These are phyloP conservation scores for Kwoniella dendrophila DNA, from an alignment of 768 basidiomycete species.

Conservation along the genomic window DNA sequence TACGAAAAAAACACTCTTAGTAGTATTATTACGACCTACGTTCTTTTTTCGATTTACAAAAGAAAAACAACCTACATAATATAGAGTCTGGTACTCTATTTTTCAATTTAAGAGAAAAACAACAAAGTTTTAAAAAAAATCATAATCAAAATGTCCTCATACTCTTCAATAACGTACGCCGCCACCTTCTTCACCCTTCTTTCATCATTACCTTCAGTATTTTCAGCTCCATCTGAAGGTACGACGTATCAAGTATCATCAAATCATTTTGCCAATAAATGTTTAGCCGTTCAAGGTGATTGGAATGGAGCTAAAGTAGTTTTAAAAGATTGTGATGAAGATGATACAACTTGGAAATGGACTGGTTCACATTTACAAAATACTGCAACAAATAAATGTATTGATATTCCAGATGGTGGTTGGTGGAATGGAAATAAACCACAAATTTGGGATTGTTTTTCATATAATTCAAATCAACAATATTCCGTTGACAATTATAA, in stretches of 20 bases:
- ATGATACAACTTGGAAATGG: conserved; percentile 39
- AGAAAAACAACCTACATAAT: too few relatives aligned
- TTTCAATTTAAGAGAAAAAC: not conserved
- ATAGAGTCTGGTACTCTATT: conserved; percentile 27
- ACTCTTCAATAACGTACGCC: conserved; percentile 23
- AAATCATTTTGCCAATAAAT: conserved; percentile 32
- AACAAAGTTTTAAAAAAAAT: conserved; percentile 1
- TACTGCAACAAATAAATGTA: conserved; percentile 37
- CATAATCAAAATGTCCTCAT: conserved; percentile 19
- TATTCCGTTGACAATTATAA: conserved; percentile 29
- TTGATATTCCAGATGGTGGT: conserved; percentile 42
- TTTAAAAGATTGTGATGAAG: conserved; percentile 37
- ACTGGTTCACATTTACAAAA: conserved; percentile 31
- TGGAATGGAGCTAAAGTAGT: conserved; percentile 37
- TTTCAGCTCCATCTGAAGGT: conserved; percentile 24
- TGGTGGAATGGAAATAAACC: conserved; percentile 39
- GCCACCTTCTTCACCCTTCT: conserved; percentile 22
- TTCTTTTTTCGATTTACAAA: conserved; percentile 7
- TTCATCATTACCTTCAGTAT: conserved; percentile 27
- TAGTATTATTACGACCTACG: conserved; percentile 8
- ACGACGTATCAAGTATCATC: conserved; percentile 42
- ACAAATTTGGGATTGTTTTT: conserved; percentile 47
- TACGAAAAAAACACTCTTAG: not conserved
- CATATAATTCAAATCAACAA: conserved; percentile 40
- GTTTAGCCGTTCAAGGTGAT: conserved; percentile 33